phyloP scores from a whole-genome alignment of 352 stramenopile species.

The Blastocystis sp. region DNA sequence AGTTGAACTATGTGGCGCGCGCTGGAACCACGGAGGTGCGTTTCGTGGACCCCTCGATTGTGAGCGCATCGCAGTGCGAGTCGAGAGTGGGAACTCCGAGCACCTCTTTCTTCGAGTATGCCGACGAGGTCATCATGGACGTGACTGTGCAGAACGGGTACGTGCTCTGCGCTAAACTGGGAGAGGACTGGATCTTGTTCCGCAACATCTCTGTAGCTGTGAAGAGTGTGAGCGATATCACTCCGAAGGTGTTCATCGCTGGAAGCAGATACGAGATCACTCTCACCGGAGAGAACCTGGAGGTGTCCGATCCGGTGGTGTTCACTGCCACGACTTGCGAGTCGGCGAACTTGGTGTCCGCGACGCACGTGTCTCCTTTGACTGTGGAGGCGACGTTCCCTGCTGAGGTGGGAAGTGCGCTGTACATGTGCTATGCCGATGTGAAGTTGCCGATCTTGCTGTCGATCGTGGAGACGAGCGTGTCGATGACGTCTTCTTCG shows the following conservation, averaged over 20 bases:
- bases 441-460: background rate
- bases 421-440: background rate
- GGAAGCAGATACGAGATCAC: conserved; percentile 37
- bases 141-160: background rate
- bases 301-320: background rate
- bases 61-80: conserved; percentile 31
- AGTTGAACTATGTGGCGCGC: conserved; percentile 15
- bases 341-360: background rate
- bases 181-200: conserved; percentile 23
- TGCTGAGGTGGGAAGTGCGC: background rate
- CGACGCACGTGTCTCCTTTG: background rate
- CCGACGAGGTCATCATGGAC: conserved; percentile 31
- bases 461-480: conserved; percentile 5
- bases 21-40: background rate
- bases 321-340: conserved; percentile 9
- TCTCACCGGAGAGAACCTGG: background rate
- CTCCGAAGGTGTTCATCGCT: conserved; percentile 7
- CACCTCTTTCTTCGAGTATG: background rate
- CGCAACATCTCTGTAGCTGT: background rate
- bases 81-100: background rate
- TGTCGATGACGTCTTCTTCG: background rate
- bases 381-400: background rate
- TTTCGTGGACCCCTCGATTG: conserved; percentile 4
- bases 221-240: background rate
- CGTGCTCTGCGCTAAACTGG: conserved; percentile 32